Evolutionary conservation across 2,329 filamentous ascomycete species (phyloP).

Genomic region (Pseudocercospora macadamiae): DNA sequence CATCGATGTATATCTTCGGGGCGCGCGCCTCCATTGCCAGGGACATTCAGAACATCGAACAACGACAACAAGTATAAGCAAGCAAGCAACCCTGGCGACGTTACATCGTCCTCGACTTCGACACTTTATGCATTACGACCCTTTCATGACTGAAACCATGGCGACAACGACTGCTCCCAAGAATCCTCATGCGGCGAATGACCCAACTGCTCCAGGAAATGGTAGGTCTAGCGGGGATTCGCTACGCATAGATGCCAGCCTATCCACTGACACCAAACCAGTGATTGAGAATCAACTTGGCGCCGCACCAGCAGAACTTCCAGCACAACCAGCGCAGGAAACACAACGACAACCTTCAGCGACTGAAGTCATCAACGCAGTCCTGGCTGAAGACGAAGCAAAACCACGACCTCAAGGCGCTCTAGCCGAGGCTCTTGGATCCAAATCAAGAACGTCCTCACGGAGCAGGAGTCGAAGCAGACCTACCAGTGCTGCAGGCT

Average conservation of each 20-base stretch:
- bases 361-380: constrained; percentile 7
- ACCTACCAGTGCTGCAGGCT: background rate
- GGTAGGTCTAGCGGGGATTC: background rate
- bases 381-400: constrained; percentile 10
- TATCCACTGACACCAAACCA: background rate
- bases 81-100: background rate
- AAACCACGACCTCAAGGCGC: background rate
- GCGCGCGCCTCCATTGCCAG: background rate
- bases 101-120: background rate
- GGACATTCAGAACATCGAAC: background rate
- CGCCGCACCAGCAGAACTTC: background rate
- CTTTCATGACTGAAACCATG: background rate
- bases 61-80: background rate
- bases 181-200: background rate
- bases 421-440: background rate
- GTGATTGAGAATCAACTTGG: background rate
- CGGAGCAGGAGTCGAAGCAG: constrained; percentile 11
- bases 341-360: background rate
- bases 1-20: background rate
- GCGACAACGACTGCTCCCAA: background rate
- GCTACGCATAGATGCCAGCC: background rate
- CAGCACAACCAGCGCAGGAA: background rate
- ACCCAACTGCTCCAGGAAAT: background rate
- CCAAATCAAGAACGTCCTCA: constrained; percentile 1
- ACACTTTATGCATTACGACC: constrained; percentile 2